Base-by-base conservation (phyloP, 306 rosid genomes). In the Hippophae gyantsensis region DNA sequence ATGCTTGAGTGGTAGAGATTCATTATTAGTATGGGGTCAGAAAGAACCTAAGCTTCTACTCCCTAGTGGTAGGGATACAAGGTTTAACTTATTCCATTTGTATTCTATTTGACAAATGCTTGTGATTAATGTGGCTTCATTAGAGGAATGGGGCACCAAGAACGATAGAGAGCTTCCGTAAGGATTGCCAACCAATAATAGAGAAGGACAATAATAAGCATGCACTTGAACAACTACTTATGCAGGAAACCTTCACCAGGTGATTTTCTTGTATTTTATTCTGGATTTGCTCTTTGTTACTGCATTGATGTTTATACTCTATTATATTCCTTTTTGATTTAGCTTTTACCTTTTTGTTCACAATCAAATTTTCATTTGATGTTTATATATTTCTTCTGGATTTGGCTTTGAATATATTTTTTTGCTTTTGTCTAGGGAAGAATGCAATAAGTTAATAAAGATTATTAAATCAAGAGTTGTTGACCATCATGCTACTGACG, bases 211-310 rank as follows among this genome's bases (percentile, higher is more conserved):
- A 83, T 58, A 78, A 58, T 68, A 88, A 78, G 81, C 68, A 41
- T 59, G 18, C 60, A 57, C 86, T 93, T 60, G 97, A 84, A 68
- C 81, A 74, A 75, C 81, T 86, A 58, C 69, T 93, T 53, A 72
- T 72, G 90, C 80, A 75, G 68, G 95, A 86, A 76, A 82, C 89
- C 58, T 93, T 88, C 82, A 82, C 95, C 7, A 86, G 99, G 99
- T 93, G 74, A 59, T 32, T 32, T 32, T 32, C 38, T 32, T 32
- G 38, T 32, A 32, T 32, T 32, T 32, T 32, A 32, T 32, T 32
- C 5, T 32, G 38, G 38, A 32, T 32, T 32, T 32, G 38, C 5
- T 32, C 38, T 2, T 32, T 32, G 38, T 32, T 32, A 4, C 38
- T 32, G 38, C 38, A 2, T 2, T 4, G 38, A 32, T 32, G 38